phyloP scores from a whole-genome alignment of 2,329 filamentous ascomycete genomes.

The Pseudopyricularia cyperi region DNA sequence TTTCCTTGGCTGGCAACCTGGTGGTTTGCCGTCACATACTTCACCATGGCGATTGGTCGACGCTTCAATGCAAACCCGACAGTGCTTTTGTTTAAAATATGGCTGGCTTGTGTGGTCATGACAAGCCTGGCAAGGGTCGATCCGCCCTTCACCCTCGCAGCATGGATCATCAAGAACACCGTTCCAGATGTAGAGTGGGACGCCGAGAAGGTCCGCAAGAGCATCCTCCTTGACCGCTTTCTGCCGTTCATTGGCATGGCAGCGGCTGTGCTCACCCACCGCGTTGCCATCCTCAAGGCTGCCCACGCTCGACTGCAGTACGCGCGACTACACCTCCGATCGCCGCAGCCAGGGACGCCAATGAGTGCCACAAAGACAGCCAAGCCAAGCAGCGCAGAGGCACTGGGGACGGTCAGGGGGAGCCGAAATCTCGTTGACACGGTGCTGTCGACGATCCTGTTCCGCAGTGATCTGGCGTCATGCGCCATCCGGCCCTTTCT shows the following conservation, averaged over 20 bases:
- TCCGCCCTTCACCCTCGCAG: not conserved
- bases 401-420: not conserved
- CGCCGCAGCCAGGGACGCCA: not conserved
- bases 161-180: not conserved
- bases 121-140: not conserved
- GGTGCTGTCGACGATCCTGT: conserved; percentile 4
- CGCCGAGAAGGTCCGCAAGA: not conserved
- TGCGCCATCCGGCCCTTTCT: conserved; percentile 26
- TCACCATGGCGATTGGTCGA: conserved; percentile 30
- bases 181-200: not conserved
- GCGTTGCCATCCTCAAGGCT: not conserved
- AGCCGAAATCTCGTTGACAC: conserved; percentile 2
- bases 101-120: not conserved
- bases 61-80: conserved; percentile 25
- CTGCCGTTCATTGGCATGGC: conserved; percentile 7
- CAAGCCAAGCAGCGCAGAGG: not conserved
- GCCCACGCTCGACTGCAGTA: not conserved
- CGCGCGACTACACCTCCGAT: not conserved
- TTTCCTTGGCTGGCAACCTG: conserved; percentile 46
- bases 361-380: not conserved
- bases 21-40: conserved; percentile 47
- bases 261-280: conserved; percentile 3
- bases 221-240: conserved; percentile 3
- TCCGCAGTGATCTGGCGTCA: conserved; percentile 13
- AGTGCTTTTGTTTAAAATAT: conserved; percentile 5